Percentiles rank a stretch among this genome's conserved stretches.
These are phyloP conservation scores for Platanthera zijinensis DNA, from an alignment of 106 monocot species.

Conservation along the genomic window DNA sequence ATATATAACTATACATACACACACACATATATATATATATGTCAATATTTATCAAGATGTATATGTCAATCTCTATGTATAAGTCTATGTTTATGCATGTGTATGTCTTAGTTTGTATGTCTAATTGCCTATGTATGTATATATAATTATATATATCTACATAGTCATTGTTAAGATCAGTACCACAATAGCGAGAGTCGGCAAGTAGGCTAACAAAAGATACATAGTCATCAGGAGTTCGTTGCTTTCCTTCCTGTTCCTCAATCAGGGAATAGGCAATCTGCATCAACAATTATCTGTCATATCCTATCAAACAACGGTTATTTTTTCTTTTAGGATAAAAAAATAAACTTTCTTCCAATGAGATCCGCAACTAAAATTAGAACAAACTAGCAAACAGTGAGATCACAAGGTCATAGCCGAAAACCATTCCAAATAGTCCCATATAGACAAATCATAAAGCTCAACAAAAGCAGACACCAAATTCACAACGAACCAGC, in stretches of 20 bases:
- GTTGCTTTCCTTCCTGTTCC: slow-evolving; percentile 82
- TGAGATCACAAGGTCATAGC: neutral
- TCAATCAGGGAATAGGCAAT: slow-evolving; percentile 91
- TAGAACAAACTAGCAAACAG: neutral
- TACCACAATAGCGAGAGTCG: slow-evolving; percentile 92
- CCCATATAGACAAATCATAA: neutral
- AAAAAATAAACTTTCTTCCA: neutral
- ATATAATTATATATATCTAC: neutral
- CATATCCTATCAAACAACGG: neutral
- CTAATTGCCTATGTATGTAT: too few species aligned
- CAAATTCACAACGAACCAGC: neutral
- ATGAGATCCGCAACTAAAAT: neutral
- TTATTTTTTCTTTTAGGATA: neutral
- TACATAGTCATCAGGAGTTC: slow-evolving; percentile 56
- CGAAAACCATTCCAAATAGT: neutral
- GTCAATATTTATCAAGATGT: too few species aligned
- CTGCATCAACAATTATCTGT: slow-evolving; percentile 40
- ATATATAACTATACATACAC: too few species aligned
- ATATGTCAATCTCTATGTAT: too few species aligned
- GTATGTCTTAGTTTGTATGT: too few species aligned
- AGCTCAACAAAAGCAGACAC: neutral
- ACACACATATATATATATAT: too few species aligned
- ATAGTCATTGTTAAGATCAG: neutral
- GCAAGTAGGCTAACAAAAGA: slow-evolving; percentile 87
- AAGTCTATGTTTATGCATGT: too few species aligned